Conservation (phyloP, 1,139 yeast genomes). For the Geotrichum siamense region DNA sequence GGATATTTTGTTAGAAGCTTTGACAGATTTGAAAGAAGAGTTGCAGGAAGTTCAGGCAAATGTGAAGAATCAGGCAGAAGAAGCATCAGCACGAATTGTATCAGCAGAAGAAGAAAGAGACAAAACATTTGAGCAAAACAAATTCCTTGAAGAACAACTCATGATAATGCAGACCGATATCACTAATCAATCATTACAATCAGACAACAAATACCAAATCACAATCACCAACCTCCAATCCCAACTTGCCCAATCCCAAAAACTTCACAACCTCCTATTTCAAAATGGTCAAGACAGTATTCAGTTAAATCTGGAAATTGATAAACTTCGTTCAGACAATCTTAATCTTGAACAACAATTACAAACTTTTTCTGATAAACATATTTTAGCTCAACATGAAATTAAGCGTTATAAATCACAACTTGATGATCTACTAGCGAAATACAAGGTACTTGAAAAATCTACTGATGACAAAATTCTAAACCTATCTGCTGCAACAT, state of each 20-base stretch:
- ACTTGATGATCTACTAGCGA: constrained; percentile 20
- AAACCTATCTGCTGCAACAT: constrained; percentile 29
- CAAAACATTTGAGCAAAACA: constrained; percentile 16
- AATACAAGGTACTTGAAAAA: constrained; percentile 23
- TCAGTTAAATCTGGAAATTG: constrained; percentile 9
- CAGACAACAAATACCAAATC: background rate
- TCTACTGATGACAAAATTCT: constrained; percentile 27
- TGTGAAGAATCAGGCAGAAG: constrained; percentile 31
- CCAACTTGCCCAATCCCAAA: constrained; percentile 2
- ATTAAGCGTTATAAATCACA: constrained; percentile 20
- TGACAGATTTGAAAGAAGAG: constrained; percentile 32
- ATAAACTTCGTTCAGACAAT: constrained; percentile 13
- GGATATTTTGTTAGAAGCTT: constrained; percentile 29
- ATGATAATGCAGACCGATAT: background rate
- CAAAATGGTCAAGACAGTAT: background rate
- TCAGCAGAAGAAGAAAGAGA: constrained; percentile 27
- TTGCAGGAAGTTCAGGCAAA: constrained; percentile 30
- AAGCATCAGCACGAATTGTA: constrained; percentile 31
- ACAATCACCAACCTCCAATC: background rate
- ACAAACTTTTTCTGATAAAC: constrained; percentile 26
- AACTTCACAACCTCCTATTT: constrained; percentile 1
- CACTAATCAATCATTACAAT: background rate
- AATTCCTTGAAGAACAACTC: constrained; percentile 8
- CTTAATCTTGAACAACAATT: constrained; percentile 20
- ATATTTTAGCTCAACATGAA: constrained; percentile 26